A percentile compares a stretch with the other conserved stretches of the same genome.
Evolutionary conservation across 495 filamentous ascomycete species (phyloP).

Genomic region (Bryoglossum gracile): DNA sequence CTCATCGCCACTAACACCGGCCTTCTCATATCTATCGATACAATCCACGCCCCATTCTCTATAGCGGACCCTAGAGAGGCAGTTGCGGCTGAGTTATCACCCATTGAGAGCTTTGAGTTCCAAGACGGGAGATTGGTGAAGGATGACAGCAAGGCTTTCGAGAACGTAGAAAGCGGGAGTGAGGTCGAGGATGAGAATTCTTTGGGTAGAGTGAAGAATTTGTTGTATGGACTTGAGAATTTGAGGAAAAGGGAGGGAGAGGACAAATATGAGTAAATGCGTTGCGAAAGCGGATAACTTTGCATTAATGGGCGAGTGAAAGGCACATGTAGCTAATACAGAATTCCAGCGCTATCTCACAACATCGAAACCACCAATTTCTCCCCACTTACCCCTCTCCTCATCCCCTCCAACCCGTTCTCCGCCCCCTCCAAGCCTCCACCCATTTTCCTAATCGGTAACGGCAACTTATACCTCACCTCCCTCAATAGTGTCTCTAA

Average conservation of each 20-base stretch:
- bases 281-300: too few relatives aligned
- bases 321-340: too few relatives aligned
- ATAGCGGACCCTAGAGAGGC: constrained; percentile 18
- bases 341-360: too few relatives aligned
- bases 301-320: too few relatives aligned
- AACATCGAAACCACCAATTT: too few relatives aligned
- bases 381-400: too few relatives aligned
- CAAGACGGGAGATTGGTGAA: not conserved
- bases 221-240: constrained; percentile 64
- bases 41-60: constrained; percentile 35
- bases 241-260: constrained; percentile 62
- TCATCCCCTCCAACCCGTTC: too few relatives aligned
- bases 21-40: constrained; percentile 53
- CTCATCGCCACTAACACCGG: constrained; percentile 29
- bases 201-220: constrained; percentile 42
- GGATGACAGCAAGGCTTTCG: not conserved
- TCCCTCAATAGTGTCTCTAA: too few relatives aligned
- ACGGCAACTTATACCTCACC: too few relatives aligned
- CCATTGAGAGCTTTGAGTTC: constrained; percentile 22
- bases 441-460: too few relatives aligned
- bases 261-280: constrained; percentile 30
- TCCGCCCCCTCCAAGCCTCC: too few relatives aligned
- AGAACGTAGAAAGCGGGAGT: not conserved
- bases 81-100: constrained; percentile 16
- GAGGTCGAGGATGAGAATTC: constrained; percentile 5